Evolutionary conservation across 1,284 basidiomycete genomes (phyloP), one percentile per base, ranked within the genome.

Genomic region (Hymenochaete sp.): DNA sequence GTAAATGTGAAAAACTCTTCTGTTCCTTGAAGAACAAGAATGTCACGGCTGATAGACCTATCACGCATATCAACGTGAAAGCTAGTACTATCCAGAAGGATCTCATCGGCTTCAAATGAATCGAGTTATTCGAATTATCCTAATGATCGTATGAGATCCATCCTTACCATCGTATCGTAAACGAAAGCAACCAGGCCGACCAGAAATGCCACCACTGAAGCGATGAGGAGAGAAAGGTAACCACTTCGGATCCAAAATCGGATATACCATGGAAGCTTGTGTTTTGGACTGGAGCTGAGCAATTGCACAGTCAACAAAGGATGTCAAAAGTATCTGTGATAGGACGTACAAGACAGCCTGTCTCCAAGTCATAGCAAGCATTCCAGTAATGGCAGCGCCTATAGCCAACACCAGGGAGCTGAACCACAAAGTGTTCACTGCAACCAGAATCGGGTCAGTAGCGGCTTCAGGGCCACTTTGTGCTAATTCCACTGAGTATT

Each of bases 291-390:
- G 19, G 47, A 49, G 43, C 47, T 49, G 36, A 19, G n/a, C 18
- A 31, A 38, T 37, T 9, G 18, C 5, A 35, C 14, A 35, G 5
- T 35, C 5, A 32, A 38, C 2, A 13, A 4, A 43, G 13, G 21
- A n/a, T n/a, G n/a, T n/a, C n/a, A n/a, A n/a, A n/a, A n/a, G n/a
- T n/a, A n/a, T n/a, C n/a, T 6, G 18, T 10, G n/a, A 32, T 10
- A 16, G 26, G 9, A 44, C 47, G 13, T 39, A 49, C 47, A 44
- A 49, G 28, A 49, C 47, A 16, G 47, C 47, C 6, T 25, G 38
- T 19, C 47, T 21, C 47, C 47, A 49, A 9, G 47, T 49, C 43
- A 49, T 44, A 35, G 47, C 47, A 21, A 49, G 29, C 47, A 49
- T 44, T 1, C 42, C 47, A 21, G 42, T 49, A 14, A 49, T 45